Evolutionary conservation across 2,329 filamentous ascomycete genomes (phyloP).

Genomic region (Fusarium buharicum): DNA sequence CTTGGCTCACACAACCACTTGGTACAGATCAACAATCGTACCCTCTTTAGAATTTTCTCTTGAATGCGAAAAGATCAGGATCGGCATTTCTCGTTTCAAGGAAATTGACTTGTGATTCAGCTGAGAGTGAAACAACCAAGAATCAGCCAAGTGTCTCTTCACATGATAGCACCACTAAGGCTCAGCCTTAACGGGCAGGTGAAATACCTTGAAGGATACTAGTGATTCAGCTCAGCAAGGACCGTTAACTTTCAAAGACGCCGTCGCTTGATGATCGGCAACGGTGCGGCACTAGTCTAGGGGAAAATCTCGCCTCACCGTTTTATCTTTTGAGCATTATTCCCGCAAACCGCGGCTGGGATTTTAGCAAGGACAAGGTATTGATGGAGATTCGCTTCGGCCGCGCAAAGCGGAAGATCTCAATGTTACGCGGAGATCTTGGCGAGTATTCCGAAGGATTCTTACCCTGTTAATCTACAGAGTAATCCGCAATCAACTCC

Average conservation of each 20-base stretch:
- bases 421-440: slow-evolving; percentile 20
- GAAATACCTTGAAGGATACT: background rate
- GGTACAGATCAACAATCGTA: no score
- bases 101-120: background rate
- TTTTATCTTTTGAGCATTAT: background rate
- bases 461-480: background rate
- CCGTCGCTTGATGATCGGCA: background rate
- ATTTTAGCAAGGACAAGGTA: background rate
- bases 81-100: background rate
- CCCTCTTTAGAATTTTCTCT: background rate
- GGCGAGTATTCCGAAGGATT: slow-evolving; percentile 6
- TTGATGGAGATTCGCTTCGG: background rate
- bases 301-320: background rate
- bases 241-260: slow-evolving; percentile 2
- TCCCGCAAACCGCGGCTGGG: background rate
- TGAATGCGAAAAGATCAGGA: background rate
- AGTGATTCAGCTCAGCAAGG: background rate
- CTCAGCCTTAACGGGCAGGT: background rate
- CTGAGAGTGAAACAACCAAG: background rate
- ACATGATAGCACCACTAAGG: background rate
- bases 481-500: background rate
- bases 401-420: slow-evolving; percentile 15
- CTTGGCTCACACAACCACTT: no score
- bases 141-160: no score
- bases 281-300: background rate